Conservation (phyloP, 345 rosid species). For the Lepidium sativum region DNA sequence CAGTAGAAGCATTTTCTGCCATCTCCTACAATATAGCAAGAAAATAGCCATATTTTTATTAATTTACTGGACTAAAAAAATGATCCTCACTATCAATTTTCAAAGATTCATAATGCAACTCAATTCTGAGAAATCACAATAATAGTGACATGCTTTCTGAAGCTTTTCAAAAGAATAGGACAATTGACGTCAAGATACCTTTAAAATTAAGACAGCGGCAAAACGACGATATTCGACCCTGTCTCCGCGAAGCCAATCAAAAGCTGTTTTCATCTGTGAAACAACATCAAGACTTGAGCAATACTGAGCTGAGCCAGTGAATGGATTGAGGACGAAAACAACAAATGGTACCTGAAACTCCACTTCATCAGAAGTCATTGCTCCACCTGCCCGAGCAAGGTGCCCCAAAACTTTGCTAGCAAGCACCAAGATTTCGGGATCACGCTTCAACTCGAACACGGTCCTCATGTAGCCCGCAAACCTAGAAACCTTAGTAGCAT, state of each 20-base stretch:
- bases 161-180: background rate
- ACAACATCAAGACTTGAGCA: slow-evolving; percentile 5
- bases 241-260: slow-evolving; percentile 87
- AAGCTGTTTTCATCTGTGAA: slow-evolving; percentile 68
- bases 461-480: slow-evolving; percentile 66
- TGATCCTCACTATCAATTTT: background rate
- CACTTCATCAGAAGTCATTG: slow-evolving; percentile 98
- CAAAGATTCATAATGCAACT: background rate
- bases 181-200: slow-evolving; percentile 35
- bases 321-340: background rate
- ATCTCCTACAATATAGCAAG: slow-evolving; percentile 54
- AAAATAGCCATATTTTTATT: slow-evolving; percentile 4
- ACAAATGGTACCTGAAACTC: slow-evolving; percentile 64
- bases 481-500: slow-evolving; percentile 91
- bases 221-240: slow-evolving; percentile 85
- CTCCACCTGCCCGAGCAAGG: slow-evolving; percentile 97
- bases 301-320: background rate
- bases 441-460: slow-evolving; percentile 79
- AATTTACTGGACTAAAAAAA: background rate
- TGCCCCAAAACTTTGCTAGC: slow-evolving; percentile 97
- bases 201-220: slow-evolving; percentile 85
- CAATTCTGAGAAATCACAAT: background rate
- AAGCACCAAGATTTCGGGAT: slow-evolving; percentile 72
- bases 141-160: background rate
- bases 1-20: slow-evolving; percentile 99